Evolutionary conservation across 768 basidiomycete genomes (phyloP), one percentile per base, ranked within the genome.

Genomic region (Mycena vitilis): DNA sequence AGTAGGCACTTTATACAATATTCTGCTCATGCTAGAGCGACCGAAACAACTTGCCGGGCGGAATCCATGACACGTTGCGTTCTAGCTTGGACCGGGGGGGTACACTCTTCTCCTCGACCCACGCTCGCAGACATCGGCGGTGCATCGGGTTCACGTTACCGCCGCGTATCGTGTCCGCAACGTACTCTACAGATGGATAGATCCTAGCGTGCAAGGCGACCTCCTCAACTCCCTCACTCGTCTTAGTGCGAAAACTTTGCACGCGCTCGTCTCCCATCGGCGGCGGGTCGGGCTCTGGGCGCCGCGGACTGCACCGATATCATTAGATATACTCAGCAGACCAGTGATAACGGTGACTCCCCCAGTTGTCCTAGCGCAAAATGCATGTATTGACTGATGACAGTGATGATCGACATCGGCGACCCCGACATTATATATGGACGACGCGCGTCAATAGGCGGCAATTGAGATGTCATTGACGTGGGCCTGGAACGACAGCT

Each of bases 311-410:
- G 18, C 20, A 34, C 34, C 4, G 51, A 52, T 52, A 23, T 15
- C 11, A 52, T 30, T 30, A 30, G 2, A 30, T 30, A 5, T 2
- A 5, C 30, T 30, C 30, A 22, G 22, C 10, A 34, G 51, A 34
- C 13, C 9, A 5, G 37, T 38, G 53, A 16, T 36, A 38, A 54
- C 53, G 38, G 22, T 13, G 12, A 36, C 37, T 56, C 54, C 37
- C 53, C 54, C 22, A 23, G n/a, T 56, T 11, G 54, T 56, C 11
- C 54, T 56, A 56, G 54, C 34, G 37, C 54, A 13, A 52, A 48
- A 48, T 42, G 20, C 20, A n/a, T n/a, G n/a, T n/a, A n/a, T 18
- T 45, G 44, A 45, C 44, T 30, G 18, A 6, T 45, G 47, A 22
- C 30, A 4, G 15, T 23, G 40, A 40, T 56, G 54, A 40, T 56